A percentile compares a stretch with the other conserved stretches of the same genome.
These are phyloP conservation scores for Backusella tuberculispora DNA, from an alignment of 192 early-diverging fungal genomes.

Conservation along the genomic window DNA sequence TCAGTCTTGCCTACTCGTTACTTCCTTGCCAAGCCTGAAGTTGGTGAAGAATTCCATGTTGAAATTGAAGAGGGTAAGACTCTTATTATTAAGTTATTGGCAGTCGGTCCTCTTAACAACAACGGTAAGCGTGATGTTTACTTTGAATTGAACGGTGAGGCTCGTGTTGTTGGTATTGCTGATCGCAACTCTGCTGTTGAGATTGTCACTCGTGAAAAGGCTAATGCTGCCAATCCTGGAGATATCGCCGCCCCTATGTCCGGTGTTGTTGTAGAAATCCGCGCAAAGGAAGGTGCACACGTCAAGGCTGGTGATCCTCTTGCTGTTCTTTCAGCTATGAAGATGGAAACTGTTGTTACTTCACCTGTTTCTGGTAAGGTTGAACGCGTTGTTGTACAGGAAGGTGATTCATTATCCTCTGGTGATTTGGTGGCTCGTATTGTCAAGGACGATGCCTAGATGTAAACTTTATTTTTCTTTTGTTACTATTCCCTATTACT, in stretches of 20 bases:
- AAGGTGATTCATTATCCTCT: constrained; percentile 78
- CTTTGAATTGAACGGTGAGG: constrained; percentile 96
- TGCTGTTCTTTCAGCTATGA: constrained; percentile 96
- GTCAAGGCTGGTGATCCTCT: constrained; percentile 92
- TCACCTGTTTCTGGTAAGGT: constrained; percentile 79
- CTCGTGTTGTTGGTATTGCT: constrained; percentile 77
- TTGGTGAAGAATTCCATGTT: constrained; percentile 90
- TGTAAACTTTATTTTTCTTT: constrained; percentile 13
- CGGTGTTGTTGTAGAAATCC: constrained; percentile 92
- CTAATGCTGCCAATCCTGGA: constrained; percentile 73
- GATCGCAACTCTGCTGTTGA: constrained; percentile 69
- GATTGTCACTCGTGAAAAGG: constrained; percentile 71
- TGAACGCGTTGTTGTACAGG: constrained; percentile 68
- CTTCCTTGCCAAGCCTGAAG: constrained; percentile 84
- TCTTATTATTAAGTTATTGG: constrained; percentile 88
- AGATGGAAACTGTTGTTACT: constrained; percentile 94
- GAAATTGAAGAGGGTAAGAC: constrained; percentile 88
- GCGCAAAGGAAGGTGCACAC: constrained; percentile 77
- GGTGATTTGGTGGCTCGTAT: constrained; percentile 85
- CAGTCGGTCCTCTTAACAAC: constrained; percentile 84
- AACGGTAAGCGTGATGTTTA: constrained; percentile 88
- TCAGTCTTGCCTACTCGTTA: constrained; percentile 89
- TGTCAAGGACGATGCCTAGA: constrained; percentile 48
- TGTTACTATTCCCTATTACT: constrained; percentile 5
- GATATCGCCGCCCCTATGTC: constrained; percentile 97